phyloP scores from a whole-genome alignment of 2,329 filamentous ascomycete species.

The Torrubiella hemipterigena region DNA sequence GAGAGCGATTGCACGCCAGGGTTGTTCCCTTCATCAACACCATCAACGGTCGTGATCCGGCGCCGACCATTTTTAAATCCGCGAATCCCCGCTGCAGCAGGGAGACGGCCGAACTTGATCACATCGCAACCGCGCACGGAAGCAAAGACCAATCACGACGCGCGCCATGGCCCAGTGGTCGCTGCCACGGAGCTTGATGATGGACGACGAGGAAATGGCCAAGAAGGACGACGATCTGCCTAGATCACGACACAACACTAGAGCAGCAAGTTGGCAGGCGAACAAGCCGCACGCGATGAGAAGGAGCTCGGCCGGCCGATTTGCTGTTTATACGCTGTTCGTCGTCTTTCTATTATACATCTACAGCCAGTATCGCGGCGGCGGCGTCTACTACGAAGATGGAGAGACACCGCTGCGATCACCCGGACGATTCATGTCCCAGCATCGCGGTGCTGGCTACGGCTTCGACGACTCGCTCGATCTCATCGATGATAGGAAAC shows the following conservation, averaged over 20 bases:
- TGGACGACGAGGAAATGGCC: slow-evolving; percentile 44
- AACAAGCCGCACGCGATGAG: slow-evolving; percentile 25
- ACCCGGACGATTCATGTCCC: background rate
- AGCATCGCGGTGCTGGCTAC: background rate
- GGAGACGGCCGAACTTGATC: too few species aligned
- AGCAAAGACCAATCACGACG: too few species aligned
- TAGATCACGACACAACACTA: slow-evolving; percentile 11
- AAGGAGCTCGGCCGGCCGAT: slow-evolving; percentile 42
- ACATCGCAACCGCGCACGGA: too few species aligned
- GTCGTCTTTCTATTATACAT: slow-evolving; percentile 38
- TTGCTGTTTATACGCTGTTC: slow-evolving; percentile 32
- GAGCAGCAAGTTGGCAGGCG: slow-evolving; percentile 18
- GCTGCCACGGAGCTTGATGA: too few species aligned
- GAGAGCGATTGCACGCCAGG: too few species aligned
- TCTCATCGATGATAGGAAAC: slow-evolving; percentile 1
- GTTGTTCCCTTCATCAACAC: too few species aligned
- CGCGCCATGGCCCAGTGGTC: too few species aligned
- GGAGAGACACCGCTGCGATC: background rate
- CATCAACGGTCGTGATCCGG: too few species aligned
- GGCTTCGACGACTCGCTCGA: background rate
- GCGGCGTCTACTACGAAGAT: background rate
- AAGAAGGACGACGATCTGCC: slow-evolving; percentile 48
- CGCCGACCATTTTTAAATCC: too few species aligned
- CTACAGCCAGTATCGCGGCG: background rate
- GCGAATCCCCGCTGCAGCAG: too few species aligned